phyloP scores from a whole-genome alignment of 2,329 filamentous ascomycete genomes.

The Fusarium metavorans region DNA sequence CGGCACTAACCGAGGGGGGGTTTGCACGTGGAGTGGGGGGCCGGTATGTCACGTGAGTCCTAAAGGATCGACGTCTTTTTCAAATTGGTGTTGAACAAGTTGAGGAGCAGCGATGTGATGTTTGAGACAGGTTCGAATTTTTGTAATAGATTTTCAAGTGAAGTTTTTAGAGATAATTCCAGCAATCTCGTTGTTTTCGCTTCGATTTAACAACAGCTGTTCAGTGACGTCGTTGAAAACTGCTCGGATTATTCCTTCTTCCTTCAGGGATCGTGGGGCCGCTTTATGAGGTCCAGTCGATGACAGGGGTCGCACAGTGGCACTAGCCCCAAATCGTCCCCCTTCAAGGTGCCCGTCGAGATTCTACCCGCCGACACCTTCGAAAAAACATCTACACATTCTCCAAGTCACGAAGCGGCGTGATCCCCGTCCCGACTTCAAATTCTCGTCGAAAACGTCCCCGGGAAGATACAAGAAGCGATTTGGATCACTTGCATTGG shows the following conservation, averaged over 20 bases:
- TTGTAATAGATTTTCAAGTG: not conserved
- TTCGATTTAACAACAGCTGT: not conserved
- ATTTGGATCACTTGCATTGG: constrained; percentile 11
- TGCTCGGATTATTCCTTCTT: constrained; percentile 45
- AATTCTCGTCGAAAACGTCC: constrained; percentile 4
- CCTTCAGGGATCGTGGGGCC: constrained; percentile 39
- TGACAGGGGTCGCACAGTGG: constrained; percentile 41
- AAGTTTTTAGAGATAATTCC: not conserved
- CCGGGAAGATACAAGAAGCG: not conserved
- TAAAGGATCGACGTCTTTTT: not conserved
- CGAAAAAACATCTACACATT: constrained; percentile 50
- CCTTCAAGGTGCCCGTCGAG: constrained; percentile 51
- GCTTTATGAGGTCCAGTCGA: constrained; percentile 12
- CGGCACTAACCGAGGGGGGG: constrained; percentile 46
- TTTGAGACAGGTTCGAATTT: not conserved
- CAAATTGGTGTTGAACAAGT: not conserved
- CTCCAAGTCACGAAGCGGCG: constrained; percentile 23
- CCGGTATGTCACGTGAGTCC: constrained; percentile 34
- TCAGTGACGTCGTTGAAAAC: constrained; percentile 41
- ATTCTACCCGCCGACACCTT: constrained; percentile 48
- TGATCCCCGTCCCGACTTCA: constrained; percentile 20
- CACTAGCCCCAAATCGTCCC: constrained; percentile 50
- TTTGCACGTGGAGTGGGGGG: constrained; percentile 42
- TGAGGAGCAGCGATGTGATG: not conserved
- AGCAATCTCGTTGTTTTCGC: not conserved